A percentile compares a stretch with the other conserved stretches of the same genome.
Conservation (phyloP, 139 green algal species). For the Haematococcus lacustris region DNA sequence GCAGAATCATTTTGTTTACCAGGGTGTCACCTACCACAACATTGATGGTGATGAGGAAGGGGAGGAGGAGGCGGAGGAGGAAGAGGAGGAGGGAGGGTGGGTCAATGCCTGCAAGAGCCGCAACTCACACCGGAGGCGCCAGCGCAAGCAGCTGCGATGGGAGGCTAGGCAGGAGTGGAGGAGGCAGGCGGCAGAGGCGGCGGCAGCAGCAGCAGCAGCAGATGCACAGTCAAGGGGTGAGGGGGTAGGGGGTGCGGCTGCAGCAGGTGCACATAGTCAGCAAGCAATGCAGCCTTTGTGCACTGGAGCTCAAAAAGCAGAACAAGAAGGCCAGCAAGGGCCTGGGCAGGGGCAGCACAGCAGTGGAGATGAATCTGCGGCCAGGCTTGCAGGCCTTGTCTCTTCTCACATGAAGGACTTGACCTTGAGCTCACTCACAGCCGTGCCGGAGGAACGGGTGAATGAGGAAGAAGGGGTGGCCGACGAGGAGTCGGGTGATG, state of each 20-base stretch:
- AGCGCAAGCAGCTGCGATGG: conserved; percentile 15
- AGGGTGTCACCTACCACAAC: too few species aligned
- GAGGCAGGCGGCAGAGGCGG: neutral
- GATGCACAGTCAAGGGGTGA: neutral
- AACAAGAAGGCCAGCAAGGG: neutral
- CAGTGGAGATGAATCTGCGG: neutral
- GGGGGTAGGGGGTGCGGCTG: neutral
- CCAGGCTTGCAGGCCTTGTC: neutral
- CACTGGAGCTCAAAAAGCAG: neutral
- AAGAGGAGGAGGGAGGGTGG: conserved; percentile 28
- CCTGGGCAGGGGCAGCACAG: neutral
- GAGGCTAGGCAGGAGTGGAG: conserved; percentile 9
- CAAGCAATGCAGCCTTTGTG: neutral
- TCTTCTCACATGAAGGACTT: too few species aligned
- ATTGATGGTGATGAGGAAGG: too few species aligned
- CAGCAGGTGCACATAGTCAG: neutral
- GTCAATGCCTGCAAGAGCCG: conserved; percentile 18
- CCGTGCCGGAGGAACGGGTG: neutral
- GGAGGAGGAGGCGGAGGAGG: conserved; percentile 19
- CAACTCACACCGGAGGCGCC: conserved; percentile 14
- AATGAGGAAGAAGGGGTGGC: neutral
- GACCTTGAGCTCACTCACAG: too few species aligned
- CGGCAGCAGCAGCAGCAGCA: neutral
- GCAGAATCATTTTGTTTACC: too few species aligned
- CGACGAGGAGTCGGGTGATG: neutral